phyloP scores from a whole-genome alignment of 331 rosid species.

The Telfairia occidentalis region DNA sequence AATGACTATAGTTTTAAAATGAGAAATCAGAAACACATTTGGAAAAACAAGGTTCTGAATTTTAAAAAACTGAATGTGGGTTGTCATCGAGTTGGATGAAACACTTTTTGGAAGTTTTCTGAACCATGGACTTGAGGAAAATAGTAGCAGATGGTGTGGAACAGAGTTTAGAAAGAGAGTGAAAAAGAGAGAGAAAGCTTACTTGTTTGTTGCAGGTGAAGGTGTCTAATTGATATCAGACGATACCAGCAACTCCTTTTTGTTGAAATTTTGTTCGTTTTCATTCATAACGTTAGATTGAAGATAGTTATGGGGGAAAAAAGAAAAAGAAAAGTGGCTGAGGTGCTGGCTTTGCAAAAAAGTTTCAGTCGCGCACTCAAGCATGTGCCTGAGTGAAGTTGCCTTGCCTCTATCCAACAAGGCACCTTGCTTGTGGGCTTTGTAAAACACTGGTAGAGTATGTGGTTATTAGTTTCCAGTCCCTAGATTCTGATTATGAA shows the following conservation, averaged over 20 bases:
- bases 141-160: not conserved
- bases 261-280: not conserved
- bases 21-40: not conserved
- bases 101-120: not conserved
- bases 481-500: not conserved
- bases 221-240: not conserved
- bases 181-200: not conserved
- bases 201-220: not conserved
- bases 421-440: not conserved
- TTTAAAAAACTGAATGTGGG: not conserved
- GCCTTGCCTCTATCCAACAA: not conserved
- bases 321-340: not conserved
- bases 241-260: not conserved
- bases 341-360: not conserved
- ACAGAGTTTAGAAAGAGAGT: not conserved
- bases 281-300: not conserved
- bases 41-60: not conserved
- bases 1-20: not conserved
- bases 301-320: not conserved
- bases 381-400: too few relatives aligned
- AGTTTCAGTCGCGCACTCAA: not conserved
- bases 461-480: not conserved
- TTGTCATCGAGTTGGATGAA: not conserved
- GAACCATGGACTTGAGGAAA: not conserved
- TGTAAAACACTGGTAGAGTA: not conserved